Percentiles rank a stretch among this genome's conserved stretches.
Evolutionary conservation across 2,329 filamentous ascomycete species (phyloP).

Genomic region (Trichoderma koningiopsis): DNA sequence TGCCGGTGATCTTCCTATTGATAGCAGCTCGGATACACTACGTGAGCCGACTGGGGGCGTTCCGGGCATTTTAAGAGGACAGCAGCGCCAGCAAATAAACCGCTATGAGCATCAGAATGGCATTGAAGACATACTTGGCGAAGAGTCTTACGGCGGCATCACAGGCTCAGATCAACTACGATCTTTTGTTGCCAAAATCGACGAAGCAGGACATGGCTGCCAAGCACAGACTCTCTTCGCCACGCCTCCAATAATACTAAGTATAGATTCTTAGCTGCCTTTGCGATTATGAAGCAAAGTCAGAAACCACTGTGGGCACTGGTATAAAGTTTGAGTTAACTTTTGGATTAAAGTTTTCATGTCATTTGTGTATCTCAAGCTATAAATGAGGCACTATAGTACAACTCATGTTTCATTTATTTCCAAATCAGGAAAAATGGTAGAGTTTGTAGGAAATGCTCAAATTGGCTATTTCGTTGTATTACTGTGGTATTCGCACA

Average conservation of each 20-base stretch:
- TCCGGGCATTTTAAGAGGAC: no score
- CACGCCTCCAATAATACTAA: not conserved
- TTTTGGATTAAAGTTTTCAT: no score
- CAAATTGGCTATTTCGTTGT: no score
- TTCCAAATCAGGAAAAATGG: no score
- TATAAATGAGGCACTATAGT: no score
- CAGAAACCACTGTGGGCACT: no score
- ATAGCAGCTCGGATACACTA: not conserved
- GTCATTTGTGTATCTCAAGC: no score
- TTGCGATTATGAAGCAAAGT: no score
- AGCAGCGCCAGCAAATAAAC: not conserved
- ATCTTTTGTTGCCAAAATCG: not conserved
- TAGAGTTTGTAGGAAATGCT: no score
- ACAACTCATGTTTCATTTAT: no score
- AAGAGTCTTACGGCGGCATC: not conserved
- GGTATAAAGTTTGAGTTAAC: no score
- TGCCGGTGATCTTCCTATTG: not conserved
- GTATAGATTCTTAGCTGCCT: not conserved
- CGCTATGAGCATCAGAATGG: not conserved
- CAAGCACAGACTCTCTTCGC: not conserved
- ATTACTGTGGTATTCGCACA: not conserved
- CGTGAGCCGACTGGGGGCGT: not conserved
- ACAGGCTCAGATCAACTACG: not conserved
- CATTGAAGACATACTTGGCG: not conserved
- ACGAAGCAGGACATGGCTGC: not conserved